Conservation (phyloP, 805 yeast genomes). For the Maudiozyma pseudohumilis region DNA sequence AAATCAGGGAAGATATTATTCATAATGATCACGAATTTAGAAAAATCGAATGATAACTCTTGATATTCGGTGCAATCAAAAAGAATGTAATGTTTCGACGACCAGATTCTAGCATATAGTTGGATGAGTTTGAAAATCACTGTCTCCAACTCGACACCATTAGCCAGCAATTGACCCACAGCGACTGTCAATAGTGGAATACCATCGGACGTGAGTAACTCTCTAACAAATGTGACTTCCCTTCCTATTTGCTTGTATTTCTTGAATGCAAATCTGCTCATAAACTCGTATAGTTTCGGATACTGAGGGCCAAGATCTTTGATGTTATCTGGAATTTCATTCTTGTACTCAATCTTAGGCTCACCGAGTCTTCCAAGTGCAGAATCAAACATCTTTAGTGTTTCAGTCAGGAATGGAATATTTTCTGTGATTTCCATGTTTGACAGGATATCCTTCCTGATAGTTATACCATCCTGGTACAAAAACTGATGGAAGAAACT, state of each 20-base stretch:
- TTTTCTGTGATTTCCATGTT: conserved; percentile 15
- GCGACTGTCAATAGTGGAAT: conserved; percentile 54
- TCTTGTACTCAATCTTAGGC: conserved; percentile 46
- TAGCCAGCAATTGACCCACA: conserved; percentile 31
- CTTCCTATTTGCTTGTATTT: conserved; percentile 31
- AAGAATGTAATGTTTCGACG: conserved; percentile 49
- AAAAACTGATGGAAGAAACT: conserved; percentile 39
- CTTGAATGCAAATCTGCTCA: conserved; percentile 54
- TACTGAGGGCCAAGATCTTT: conserved; percentile 41
- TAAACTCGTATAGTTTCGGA: conserved; percentile 55
- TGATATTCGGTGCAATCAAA: conserved; percentile 60
- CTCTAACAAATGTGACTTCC: conserved; percentile 41
- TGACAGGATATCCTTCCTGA: conserved; percentile 22
- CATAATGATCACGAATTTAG: conserved; percentile 25
- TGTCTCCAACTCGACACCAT: conserved; percentile 36
- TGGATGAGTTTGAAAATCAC: conserved; percentile 54
- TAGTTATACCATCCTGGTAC: conserved; percentile 39
- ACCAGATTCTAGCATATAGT: conserved; percentile 62
- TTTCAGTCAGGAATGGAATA: conserved; percentile 11
- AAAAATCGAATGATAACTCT: conserved; percentile 16
- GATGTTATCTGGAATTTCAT: conserved; percentile 46
- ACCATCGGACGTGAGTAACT: conserved; percentile 63
- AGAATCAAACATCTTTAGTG: conserved; percentile 38
- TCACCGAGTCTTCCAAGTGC: conserved; percentile 44
- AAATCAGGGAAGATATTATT: conserved; percentile 42